phyloP scores from a whole-genome alignment of 2,329 filamentous ascomycete genomes.

The Apiospora arundinis region DNA sequence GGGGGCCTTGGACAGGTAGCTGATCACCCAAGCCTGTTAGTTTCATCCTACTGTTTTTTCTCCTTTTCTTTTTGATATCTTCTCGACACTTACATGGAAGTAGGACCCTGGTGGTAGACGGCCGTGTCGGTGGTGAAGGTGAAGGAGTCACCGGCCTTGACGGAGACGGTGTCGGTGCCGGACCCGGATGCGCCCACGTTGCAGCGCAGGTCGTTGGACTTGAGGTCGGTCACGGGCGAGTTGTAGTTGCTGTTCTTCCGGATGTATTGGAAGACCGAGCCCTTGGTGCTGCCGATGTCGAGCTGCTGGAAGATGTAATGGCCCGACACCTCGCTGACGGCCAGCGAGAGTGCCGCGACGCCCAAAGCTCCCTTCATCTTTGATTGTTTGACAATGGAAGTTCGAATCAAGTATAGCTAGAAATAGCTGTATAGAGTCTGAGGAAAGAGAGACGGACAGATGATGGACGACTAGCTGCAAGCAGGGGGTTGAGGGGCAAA shows the following conservation, averaged over 20 bases:
- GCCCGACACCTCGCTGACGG: conserved; percentile 41
- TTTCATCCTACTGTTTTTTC: too few species aligned
- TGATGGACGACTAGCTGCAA: background rate
- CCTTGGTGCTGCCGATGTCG: conserved; percentile 41
- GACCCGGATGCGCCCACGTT: conserved; percentile 46
- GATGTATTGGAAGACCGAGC: conserved; percentile 46
- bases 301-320: conserved; percentile 52
- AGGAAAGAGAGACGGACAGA: background rate
- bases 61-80: too few species aligned
- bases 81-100: conserved; percentile 40
- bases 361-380: conserved; percentile 42
- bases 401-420: background rate
- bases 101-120: conserved; percentile 52
- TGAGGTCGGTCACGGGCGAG: conserved; percentile 51
- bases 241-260: conserved; percentile 56
- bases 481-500: background rate
- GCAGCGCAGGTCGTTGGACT: conserved; percentile 49
- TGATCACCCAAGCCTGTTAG: conserved; percentile 23
- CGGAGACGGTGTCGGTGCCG: conserved; percentile 41
- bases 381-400: background rate
- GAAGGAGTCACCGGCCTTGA: conserved; percentile 47
- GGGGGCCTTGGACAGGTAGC: conserved; percentile 50
- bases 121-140: conserved; percentile 47
- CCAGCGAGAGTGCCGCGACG: conserved; percentile 38
- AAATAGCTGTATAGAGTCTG: background rate